Percentiles rank a stretch among this genome's conserved stretches.
phyloP scores from a whole-genome alignment of 768 basidiomycete genomes.

The Clitopilus hobsonii region DNA sequence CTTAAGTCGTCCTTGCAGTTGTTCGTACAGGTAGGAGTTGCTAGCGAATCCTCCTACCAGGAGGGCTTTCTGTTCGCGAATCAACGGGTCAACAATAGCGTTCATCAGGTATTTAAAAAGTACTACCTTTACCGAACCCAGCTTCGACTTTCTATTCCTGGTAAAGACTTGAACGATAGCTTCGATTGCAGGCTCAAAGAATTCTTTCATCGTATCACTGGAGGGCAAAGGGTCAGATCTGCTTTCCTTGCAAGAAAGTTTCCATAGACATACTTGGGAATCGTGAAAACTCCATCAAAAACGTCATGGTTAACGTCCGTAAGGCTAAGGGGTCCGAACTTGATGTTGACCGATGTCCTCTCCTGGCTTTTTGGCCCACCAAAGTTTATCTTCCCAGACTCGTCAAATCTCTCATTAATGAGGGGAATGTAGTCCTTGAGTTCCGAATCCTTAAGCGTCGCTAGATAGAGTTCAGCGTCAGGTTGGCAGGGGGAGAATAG shows the following conservation, averaged over 20 bases:
- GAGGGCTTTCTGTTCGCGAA: conserved; percentile 22
- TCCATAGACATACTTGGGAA: conserved; percentile 18
- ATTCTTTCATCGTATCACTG: conserved; percentile 4
- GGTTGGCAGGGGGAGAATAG: not conserved
- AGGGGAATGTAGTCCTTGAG: conserved; percentile 31
- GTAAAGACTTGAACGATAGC: conserved; percentile 10
- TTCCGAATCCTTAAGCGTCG: conserved; percentile 26
- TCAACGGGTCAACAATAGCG: not conserved
- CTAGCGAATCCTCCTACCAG: conserved; percentile 47
- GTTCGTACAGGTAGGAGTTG: no score
- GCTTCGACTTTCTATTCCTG: conserved; percentile 10
- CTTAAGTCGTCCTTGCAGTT: no score
- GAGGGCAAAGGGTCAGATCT: no score
- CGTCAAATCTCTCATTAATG: no score
- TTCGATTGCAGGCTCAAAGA: conserved; percentile 16
- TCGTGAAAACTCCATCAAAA: no score
- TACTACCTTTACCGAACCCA: not conserved
- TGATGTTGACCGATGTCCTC: no score
- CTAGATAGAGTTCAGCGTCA: conserved; percentile 14
- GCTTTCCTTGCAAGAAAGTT: no score
- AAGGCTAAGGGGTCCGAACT: no score
- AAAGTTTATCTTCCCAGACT: no score
- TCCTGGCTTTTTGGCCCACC: no score
- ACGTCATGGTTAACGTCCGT: no score
- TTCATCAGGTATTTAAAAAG: not conserved